These are phyloP conservation scores for Lipomyces yamadae DNA, from an alignment of 805 yeast genomes.

Conservation along the genomic window DNA sequence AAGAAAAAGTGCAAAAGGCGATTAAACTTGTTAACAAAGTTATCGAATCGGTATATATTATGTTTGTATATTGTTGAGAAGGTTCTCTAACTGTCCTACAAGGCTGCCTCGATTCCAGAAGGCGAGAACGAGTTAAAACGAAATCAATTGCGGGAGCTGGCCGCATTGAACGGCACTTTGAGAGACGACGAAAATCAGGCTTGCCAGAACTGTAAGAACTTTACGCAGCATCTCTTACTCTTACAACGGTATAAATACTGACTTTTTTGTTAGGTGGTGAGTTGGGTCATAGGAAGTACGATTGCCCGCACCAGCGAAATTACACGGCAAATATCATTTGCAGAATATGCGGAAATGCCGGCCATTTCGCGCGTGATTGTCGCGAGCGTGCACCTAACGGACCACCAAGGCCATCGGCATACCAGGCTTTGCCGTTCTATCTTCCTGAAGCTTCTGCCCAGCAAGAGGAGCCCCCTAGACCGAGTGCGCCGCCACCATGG, in stretches of 20 bases:
- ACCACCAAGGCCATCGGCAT: conserved; percentile 12
- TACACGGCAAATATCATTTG: conserved; percentile 68
- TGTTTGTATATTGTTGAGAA: not conserved
- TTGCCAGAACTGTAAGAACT: conserved; percentile 57
- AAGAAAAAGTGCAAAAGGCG: conserved; percentile 76
- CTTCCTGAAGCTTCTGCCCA: not conserved
- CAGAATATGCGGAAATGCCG: conserved; percentile 75
- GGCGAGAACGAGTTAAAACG: conserved; percentile 92
- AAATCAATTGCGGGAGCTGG: conserved; percentile 88
- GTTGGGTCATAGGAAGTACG: conserved; percentile 65
- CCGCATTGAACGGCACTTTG: conserved; percentile 90
- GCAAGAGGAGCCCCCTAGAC: conserved; percentile 17
- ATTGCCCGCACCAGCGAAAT: conserved; percentile 61
- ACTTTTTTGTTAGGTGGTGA: conserved; percentile 50
- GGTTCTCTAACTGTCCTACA: not conserved
- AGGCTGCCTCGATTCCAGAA: conserved; percentile 84
- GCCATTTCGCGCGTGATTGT: conserved; percentile 92
- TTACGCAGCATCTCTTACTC: not conserved
- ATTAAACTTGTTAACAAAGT: conserved; percentile 73
- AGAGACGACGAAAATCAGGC: conserved; percentile 74
- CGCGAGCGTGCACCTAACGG: conserved; percentile 46
- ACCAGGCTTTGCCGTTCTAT: conserved; percentile 1
- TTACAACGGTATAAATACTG: not conserved
- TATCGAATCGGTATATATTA: conserved; percentile 55
- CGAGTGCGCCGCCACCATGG: conserved; percentile 35